phyloP scores from a whole-genome alignment of 2,329 filamentous ascomycete genomes.

The Penicillium sumatraense region DNA sequence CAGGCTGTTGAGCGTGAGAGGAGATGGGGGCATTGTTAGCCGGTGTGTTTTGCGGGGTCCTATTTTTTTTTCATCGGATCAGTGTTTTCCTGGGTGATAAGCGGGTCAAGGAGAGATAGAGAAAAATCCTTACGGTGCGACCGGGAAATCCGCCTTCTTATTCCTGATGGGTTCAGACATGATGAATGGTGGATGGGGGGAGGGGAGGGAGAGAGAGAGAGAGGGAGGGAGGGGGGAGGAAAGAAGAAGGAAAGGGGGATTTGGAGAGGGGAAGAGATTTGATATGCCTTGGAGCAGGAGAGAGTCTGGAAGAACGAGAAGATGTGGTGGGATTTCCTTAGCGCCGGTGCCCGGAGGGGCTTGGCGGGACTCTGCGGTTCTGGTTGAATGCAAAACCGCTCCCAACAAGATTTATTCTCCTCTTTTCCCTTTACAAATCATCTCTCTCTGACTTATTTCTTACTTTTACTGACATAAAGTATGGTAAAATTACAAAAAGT shows the following conservation, averaged over 20 bases:
- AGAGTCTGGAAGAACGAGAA: slow-evolving; percentile 24
- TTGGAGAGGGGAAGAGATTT: slow-evolving; percentile 43
- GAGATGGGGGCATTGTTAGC: slow-evolving; percentile 95
- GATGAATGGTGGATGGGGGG: slow-evolving; percentile 23
- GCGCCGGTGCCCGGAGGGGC: slow-evolving; percentile 46
- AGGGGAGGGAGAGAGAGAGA: slow-evolving; percentile 11
- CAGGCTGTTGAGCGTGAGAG: slow-evolving; percentile 94
- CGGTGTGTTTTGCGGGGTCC: slow-evolving; percentile 98
- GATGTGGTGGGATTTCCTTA: slow-evolving; percentile 45
- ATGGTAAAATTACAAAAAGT: too few species aligned
- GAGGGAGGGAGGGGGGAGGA: slow-evolving; percentile 19
- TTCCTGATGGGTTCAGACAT: slow-evolving; percentile 74
- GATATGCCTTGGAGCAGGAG: slow-evolving; percentile 40
- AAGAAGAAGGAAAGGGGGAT: slow-evolving; percentile 30
- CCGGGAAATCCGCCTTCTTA: slow-evolving; percentile 65
- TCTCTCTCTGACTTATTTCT: background rate
- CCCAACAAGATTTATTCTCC: slow-evolving; percentile 31
- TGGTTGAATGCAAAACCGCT: slow-evolving; percentile 30
- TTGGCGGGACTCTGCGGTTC: slow-evolving; percentile 44
- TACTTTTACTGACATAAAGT: background rate
- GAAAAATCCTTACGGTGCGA: slow-evolving; percentile 63
- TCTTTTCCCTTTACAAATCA: background rate
- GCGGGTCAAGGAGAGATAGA: slow-evolving; percentile 18
- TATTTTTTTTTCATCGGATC: slow-evolving; percentile 49
- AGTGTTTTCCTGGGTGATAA: slow-evolving; percentile 29